Percentiles rank a stretch among this genome's conserved stretches.
Evolutionary conservation across 2,329 filamentous ascomycete species (phyloP).

Genomic region (Diplocarpon rosae): DNA sequence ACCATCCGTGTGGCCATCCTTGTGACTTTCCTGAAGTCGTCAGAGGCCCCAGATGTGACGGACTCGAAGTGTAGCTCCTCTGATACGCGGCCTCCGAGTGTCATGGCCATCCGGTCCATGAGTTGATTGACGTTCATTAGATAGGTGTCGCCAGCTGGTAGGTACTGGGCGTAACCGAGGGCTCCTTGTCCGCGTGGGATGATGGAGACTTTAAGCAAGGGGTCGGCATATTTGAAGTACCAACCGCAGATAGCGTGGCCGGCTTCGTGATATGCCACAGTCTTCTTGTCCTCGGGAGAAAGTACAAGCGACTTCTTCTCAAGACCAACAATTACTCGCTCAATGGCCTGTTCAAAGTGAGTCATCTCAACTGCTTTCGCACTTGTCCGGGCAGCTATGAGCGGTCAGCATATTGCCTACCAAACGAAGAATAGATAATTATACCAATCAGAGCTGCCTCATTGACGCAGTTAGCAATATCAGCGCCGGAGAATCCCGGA

Average conservation of each 20-base stretch:
- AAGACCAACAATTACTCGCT: conserved; percentile 89
- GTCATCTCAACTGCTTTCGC: conserved; percentile 73
- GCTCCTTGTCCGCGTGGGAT: conserved; percentile 92
- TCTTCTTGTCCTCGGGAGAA: conserved; percentile 85
- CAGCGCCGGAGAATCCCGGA: conserved; percentile 91
- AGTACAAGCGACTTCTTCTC: conserved; percentile 97
- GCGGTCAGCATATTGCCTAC: conserved; percentile 31
- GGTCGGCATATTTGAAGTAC: conserved; percentile 95
- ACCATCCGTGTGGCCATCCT: conserved; percentile 96
- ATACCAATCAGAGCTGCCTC: conserved; percentile 92
- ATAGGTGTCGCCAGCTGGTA: conserved; percentile 85
- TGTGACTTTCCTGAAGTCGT: conserved; percentile 98
- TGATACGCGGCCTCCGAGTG: conserved; percentile 84
- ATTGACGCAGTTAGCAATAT: conserved; percentile 97
- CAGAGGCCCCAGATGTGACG: conserved; percentile 86
- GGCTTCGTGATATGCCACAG: conserved; percentile 95
- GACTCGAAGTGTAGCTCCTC: conserved; percentile 96
- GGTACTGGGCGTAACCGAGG: conserved; percentile 91
- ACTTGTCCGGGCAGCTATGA: conserved; percentile 66
- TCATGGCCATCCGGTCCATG: conserved; percentile 99
- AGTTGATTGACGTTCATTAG: conserved; percentile 92
- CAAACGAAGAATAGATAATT: conserved; percentile 25
- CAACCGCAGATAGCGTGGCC: conserved; percentile 97
- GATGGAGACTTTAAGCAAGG: conserved; percentile 94
- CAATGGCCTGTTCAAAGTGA: conserved; percentile 96